Evolutionary conservation across 768 basidiomycete genomes (phyloP).

Genomic region (Crucibulum laeve): DNA sequence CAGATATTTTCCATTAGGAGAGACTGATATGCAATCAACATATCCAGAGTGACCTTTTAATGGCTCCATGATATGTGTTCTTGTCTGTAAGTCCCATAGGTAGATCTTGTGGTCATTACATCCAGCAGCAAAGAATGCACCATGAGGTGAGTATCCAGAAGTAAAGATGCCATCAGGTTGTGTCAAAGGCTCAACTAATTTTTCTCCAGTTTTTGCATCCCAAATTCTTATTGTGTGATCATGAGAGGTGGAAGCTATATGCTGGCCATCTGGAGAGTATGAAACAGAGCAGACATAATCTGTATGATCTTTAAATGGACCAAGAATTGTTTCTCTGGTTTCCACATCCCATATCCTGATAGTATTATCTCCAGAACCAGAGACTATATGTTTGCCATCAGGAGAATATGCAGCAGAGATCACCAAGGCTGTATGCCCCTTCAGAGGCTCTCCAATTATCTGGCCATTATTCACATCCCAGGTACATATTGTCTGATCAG

Average conservation of each 20-base stretch:
- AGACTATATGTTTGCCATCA: neutral
- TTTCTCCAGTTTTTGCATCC: neutral
- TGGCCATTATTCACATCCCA: too few relatives aligned
- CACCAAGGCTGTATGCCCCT: too few relatives aligned
- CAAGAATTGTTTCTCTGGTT: neutral
- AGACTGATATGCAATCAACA: neutral
- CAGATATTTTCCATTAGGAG: neutral
- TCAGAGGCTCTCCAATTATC: too few relatives aligned
- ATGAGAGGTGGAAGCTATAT: conserved; percentile 3
- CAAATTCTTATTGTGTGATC: conserved; percentile 4
- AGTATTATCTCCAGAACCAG: neutral
- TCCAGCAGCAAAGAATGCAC: neutral
- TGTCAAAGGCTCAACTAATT: neutral
- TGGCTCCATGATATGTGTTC: too few relatives aligned
- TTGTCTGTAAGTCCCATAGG: neutral
- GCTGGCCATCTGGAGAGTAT: conserved; percentile 2
- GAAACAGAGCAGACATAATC: neutral
- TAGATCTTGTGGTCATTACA: neutral
- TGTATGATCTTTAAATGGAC: neutral
- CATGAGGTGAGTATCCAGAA: neutral
- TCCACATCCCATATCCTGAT: conserved; percentile 1
- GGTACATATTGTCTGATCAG: too few relatives aligned
- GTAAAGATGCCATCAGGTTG: neutral
- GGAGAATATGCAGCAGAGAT: neutral
- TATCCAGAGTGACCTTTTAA: neutral